Evolutionary conservation across 73 alveolate genomes (phyloP).

Genomic region (Stentor roeselii): DNA sequence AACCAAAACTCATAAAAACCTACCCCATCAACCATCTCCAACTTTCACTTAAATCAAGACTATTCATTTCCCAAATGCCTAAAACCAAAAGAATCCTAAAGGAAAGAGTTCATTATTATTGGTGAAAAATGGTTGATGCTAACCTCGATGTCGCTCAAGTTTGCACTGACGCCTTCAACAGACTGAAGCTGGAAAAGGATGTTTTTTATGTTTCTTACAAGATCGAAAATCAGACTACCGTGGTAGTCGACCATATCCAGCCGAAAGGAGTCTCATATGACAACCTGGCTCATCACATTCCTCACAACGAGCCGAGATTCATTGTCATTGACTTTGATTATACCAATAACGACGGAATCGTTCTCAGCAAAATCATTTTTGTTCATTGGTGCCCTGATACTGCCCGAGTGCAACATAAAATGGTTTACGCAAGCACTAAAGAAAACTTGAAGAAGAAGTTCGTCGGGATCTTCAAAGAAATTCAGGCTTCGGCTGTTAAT

Average conservation of each 20-base stretch:
- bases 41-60: background rate
- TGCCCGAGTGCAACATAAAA: slow-evolving; percentile 9
- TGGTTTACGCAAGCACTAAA: slow-evolving; percentile 28
- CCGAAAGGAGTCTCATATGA: background rate
- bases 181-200: slow-evolving; percentile 23
- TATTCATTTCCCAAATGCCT: background rate
- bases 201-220: background rate
- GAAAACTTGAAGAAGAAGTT: slow-evolving; percentile 24
- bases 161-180: slow-evolving; percentile 4
- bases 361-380: slow-evolving; percentile 3
- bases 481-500: background rate
- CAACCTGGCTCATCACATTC: background rate
- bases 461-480: slow-evolving; percentile 19
- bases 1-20: no score
- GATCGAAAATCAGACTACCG: slow-evolving; percentile 14
- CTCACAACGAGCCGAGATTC: slow-evolving; percentile 26
- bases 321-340: background rate
- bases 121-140: slow-evolving; percentile 33
- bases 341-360: background rate
- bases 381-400: slow-evolving; percentile 32
- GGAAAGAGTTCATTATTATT: background rate
- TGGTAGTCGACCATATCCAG: slow-evolving; percentile 6
- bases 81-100: background rate
- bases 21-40: background rate
- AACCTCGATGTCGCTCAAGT: background rate